Conservation (phyloP, 2,329 filamentous ascomycete species). For the Colletotrichum ledebouriae region DNA sequence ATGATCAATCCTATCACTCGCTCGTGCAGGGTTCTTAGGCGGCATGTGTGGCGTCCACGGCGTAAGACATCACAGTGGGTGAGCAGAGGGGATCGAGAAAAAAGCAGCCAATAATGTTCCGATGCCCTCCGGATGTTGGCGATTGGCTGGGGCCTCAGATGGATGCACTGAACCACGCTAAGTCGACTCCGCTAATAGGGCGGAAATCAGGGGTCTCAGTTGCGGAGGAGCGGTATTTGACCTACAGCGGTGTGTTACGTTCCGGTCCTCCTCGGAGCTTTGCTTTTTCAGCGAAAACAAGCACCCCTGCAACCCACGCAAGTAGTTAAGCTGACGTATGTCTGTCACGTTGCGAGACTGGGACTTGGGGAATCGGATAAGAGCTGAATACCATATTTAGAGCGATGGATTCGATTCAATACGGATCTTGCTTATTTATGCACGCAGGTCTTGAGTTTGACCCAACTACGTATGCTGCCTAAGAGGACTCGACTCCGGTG, state of each 20-base stretch:
- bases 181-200: conserved; percentile 34
- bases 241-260: conserved; percentile 15
- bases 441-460: too few species aligned
- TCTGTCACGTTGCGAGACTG: too few species aligned
- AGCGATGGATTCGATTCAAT: too few species aligned
- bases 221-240: conserved; percentile 1
- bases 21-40: background rate
- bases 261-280: conserved; percentile 36
- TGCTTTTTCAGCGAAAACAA: background rate
- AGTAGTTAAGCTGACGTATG: background rate
- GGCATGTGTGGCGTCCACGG: conserved; percentile 3
- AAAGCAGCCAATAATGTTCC: conserved; percentile 18
- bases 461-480: too few species aligned
- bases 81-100: background rate
- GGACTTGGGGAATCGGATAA: too few species aligned
- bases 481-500: too few species aligned
- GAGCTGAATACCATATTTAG: too few species aligned
- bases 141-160: conserved; percentile 25
- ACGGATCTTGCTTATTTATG: background rate
- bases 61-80: conserved; percentile 15
- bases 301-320: background rate
- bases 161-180: conserved; percentile 14
- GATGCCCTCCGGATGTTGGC: conserved; percentile 30
- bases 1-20: conserved; percentile 7
- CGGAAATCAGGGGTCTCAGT: conserved; percentile 21